Evolutionary conservation across 805 yeast genomes (phyloP), one percentile per base, ranked within the genome.

Genomic region (Metschnikowia arizonensis): DNA sequence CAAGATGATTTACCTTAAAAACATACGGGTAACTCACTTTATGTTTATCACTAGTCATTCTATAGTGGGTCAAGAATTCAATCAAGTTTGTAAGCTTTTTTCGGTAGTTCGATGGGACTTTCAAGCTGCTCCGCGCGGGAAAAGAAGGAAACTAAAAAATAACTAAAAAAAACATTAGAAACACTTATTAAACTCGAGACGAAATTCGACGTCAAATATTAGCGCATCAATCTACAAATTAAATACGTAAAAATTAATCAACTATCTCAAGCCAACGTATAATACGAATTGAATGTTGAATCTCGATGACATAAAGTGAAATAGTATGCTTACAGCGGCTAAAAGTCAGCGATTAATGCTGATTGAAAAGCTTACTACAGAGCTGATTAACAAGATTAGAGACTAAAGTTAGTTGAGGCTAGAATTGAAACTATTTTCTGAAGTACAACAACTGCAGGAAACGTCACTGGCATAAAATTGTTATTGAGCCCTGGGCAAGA

Each of bases 11-110:
- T 12, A n/a, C 19, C 12, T 15, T 24, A 7, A 11, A 25, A 14
- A 54, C 58, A 46, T 54, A 54, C 58, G 58, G 58, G 37, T 53
- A 54, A 33, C 34, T 53, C n/a, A 52, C 56, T 39, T 52, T 54
- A 15, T 50, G 50, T 35, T 48, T 50, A n/a, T 28, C 40, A 12
- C 35, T 44, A n/a, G 57, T 45, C 57, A 53, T 53, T 14, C 12
- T 32, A 4, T 29, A 10, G 18, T 19, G 29, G 12, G 19, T 23
- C 9, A 14, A 14, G 14, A 11, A 23, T n/a, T 23, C 12, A 33
- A 8, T 36, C 21, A 18, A 37, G 17, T 26, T 15, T 14, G 8
- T 30, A 12, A 4, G 35, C 34, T 39, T 26, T 39, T 39, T 30
- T 39, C 38, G 19, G 23, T 14, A 15, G 26, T 21, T 21, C 21